Percentiles rank a stretch among this genome's conserved stretches.
These are phyloP conservation scores for Macrolepiota albuminosa DNA, from an alignment of 768 basidiomycete genomes.

Conservation along the genomic window DNA sequence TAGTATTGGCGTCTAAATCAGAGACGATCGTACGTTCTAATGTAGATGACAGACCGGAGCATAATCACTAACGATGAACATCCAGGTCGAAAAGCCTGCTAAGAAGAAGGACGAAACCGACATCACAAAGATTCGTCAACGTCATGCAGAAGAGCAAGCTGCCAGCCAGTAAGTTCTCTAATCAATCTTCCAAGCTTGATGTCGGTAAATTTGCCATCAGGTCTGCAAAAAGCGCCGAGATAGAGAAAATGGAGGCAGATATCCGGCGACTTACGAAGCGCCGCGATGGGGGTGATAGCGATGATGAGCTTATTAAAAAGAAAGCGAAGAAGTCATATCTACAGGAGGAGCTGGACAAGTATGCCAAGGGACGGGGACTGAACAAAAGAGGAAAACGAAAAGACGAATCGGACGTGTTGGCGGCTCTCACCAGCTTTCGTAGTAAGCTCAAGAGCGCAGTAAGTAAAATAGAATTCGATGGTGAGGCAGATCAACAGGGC, in stretches of 20 bases:
- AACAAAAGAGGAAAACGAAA: conserved; percentile 50
- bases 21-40: conserved; percentile 3
- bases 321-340: conserved; percentile 68
- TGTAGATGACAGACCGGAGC: not conserved
- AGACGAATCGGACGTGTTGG: conserved; percentile 71
- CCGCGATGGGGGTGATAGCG: conserved; percentile 51
- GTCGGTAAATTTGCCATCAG: conserved; percentile 27
- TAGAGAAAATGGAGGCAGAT: conserved; percentile 85
- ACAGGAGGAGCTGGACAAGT: conserved; percentile 79
- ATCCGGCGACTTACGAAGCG: conserved; percentile 73
- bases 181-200: not conserved
- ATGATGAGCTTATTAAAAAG: conserved; percentile 57
- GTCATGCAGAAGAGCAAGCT: conserved; percentile 68
- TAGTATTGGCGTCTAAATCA: not conserved
- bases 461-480: conserved; percentile 20
- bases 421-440: conserved; percentile 65
- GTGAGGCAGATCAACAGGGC: conserved; percentile 18
- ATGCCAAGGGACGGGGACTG: conserved; percentile 59
- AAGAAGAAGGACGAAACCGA: conserved; percentile 45
- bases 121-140: conserved; percentile 67
- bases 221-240: conserved; percentile 64
- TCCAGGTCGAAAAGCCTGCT: conserved; percentile 15
- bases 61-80: not conserved
- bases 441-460: conserved; percentile 53
- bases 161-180: conserved; percentile 46